Base-by-base conservation (phyloP, 164 flowering plant genomes). In the Malania oleifera region DNA sequence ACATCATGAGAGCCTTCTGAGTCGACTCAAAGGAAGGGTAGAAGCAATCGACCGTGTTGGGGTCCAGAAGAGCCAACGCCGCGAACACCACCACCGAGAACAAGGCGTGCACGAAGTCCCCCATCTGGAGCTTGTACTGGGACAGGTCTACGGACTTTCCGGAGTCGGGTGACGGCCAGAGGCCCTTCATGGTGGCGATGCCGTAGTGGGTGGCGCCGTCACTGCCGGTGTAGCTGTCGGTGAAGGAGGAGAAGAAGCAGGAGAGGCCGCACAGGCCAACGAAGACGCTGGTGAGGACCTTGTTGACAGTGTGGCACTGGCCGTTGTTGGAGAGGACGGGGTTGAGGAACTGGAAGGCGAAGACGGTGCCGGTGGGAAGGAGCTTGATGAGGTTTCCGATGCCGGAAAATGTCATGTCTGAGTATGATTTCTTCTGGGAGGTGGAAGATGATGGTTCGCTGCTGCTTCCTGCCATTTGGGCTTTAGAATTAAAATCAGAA, bases 181-280 rank as follows among this genome's bases (percentile, higher is more conserved):
- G 71, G 0, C 98, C 96, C 5, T 57, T 75, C 0, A 0, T 14
- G 0, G 98, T 92, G 1, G 73, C 96, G 4, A 92, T 40, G 19
- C 88, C 96, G 26, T 86, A 89, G 57, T 78, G 85, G 5, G 48
- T 52, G 2, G 2, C 47, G 0, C 96, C 96, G 10, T 86, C 78
- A 1, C 9, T 24, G 46, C 70, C 93, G 1, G 22, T 60, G 73
- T 74, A 87, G 54, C 97, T 87, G 52, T 92, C 98, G 0, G 97
- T 89, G 70, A 92, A 92, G 9, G 73, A 74, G 4, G 93, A 65
- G 61, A 92, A 77, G 34, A 37, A 59, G 54, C 97, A 87, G 0
- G 86, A 77, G 56, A 87, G 40, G 47, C 81, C 87, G 39, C 91
- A 87, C 7, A 70, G 15, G 12, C 38, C 64, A 24, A 92, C 63